Evolutionary conservation across 345 rosid genomes (phyloP), one percentile per base, ranked within the genome.

Genomic region (Eucalyptus globulus): DNA sequence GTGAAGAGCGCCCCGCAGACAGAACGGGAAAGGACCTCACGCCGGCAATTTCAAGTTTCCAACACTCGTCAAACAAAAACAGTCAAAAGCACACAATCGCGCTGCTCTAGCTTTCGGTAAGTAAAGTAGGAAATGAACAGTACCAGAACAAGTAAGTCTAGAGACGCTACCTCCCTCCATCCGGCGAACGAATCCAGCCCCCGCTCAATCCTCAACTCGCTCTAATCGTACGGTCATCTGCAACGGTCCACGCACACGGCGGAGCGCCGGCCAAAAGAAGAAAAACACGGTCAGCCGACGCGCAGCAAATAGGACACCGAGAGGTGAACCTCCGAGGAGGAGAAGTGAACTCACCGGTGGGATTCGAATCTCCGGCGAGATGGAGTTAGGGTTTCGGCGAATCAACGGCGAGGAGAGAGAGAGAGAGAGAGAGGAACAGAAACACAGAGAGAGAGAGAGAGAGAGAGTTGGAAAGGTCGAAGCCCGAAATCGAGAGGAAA

Each of bases 151-250:
- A 96, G 93, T 94, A 96, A 95, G 97, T 94, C 93, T 94, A 94
- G 95, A 97, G 96, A 95, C 93, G 98, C 97, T 95, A 97, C 99
- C 99, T 97, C 99, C 99, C 99, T 97, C 99, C 99, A 97, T 97
- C 91, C 98, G 98, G 95, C 90, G 96, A 94, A 89, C 47, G 92
- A 94, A 94, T 93, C 92, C 93, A 94, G 92, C 90, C 95, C 93
- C 69, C 69, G 94, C 92, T 92, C 86, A 94, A 92, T 92, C 95
- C 95, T 93, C 94, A 86, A 88, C 93, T 91, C 90, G 93, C 90
- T 94, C 90, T 90, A 94, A 91, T 94, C 92, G 94, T 91, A 91
- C 90, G 92, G 87, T 92, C 89, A 51, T 76, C 60, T 37, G 86
- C 24, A 62, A 56, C 43, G 58, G 49, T 45, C 22, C n/a, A 58